Evolutionary conservation across 2,329 filamentous ascomycete species (phyloP).

Genomic region (Aspergillus luchuensis): DNA sequence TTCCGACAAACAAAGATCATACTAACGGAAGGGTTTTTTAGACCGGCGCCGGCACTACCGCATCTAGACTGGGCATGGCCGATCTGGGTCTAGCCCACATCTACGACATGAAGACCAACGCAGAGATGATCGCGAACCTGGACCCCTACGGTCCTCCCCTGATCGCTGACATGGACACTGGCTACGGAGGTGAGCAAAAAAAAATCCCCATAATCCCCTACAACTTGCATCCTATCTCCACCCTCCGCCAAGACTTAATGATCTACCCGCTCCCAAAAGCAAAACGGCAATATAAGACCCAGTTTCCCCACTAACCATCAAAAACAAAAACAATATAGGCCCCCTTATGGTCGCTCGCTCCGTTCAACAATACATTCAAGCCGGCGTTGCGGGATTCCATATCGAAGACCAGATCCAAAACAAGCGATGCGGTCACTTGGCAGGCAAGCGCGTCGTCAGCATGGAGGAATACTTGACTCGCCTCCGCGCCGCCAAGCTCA

Average conservation of each 20-base stretch:
- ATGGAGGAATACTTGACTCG: conserved; percentile 38
- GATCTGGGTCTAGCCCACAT: conserved; percentile 65
- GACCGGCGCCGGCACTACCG: conserved; percentile 65
- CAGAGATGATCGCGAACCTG: conserved; percentile 65
- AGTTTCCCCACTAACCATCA: not conserved
- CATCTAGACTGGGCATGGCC: conserved; percentile 62
- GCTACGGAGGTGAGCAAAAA: conserved; percentile 48
- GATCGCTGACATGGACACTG: conserved; percentile 61
- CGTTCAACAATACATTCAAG: conserved; percentile 52
- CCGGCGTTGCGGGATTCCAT: conserved; percentile 59
- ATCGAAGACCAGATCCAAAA: conserved; percentile 59
- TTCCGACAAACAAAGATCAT: too few relatives aligned
- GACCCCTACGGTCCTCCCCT: conserved; percentile 56
- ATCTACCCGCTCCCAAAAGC: not conserved
- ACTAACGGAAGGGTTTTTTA: conserved; percentile 26
- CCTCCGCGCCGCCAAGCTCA: conserved; percentile 40
- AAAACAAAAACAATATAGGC: conserved; percentile 19
- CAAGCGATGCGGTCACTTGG: conserved; percentile 45
- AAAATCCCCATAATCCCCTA: not conserved
- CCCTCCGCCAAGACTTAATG: too few relatives aligned
- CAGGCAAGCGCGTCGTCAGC: conserved; percentile 43
- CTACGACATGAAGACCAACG: conserved; percentile 64
- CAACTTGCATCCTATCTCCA: too few relatives aligned
- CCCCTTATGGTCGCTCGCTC: conserved; percentile 51
- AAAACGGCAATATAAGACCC: conserved; percentile 21